Evolutionary conservation across 768 basidiomycete genomes (phyloP), one percentile per base, ranked within the genome.

Genomic region (Rhizopogon rudus): DNA sequence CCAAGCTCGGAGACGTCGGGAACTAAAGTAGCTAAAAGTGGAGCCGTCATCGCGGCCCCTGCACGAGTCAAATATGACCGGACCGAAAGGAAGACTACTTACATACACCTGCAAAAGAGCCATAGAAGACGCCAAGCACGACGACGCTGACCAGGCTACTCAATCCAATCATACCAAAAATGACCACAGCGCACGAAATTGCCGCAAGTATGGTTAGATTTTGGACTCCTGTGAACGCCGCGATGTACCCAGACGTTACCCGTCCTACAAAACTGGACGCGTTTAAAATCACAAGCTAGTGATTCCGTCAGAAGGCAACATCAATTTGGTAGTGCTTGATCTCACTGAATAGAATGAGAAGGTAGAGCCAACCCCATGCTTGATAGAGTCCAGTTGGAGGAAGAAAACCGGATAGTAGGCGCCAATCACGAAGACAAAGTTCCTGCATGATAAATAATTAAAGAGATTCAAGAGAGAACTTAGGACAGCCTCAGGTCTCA

Each of bases 381-480:
- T 70, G 17, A 78, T 72, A 2, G 80, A 73, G 44, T 77, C 73
- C 7, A 81, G 64, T 58, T 83, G 81, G 14, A 82, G 61, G 61
- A 77, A 82, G 64, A 79, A 81, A 20, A 78, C 71, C 0, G 80
- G 78, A 44, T 75, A 77, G 57, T 74, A 81, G 20, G 79, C 57
- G 1, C 77, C 76, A 1, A 68, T 59, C 9, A 73, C 62, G 14
- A 70, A 67, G 31, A 31, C 14, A n/a, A 46, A 33, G 20, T 12
- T 17, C 41, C 52, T 53, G 41, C 5, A 52, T 17, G 22, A 56
- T 7, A 25, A 49, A 6, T 5, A 7, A 33, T 22, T 10, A 6
- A 25, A 20, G 0, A 28, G 20, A 53, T 56, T 45, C 53, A 20
- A 3, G 3, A 29, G 10, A 40, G 17, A 43, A 5, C 6, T 1